Conservation (phyloP, 2,329 filamentous ascomycete genomes). For the Neonectria sp. region DNA sequence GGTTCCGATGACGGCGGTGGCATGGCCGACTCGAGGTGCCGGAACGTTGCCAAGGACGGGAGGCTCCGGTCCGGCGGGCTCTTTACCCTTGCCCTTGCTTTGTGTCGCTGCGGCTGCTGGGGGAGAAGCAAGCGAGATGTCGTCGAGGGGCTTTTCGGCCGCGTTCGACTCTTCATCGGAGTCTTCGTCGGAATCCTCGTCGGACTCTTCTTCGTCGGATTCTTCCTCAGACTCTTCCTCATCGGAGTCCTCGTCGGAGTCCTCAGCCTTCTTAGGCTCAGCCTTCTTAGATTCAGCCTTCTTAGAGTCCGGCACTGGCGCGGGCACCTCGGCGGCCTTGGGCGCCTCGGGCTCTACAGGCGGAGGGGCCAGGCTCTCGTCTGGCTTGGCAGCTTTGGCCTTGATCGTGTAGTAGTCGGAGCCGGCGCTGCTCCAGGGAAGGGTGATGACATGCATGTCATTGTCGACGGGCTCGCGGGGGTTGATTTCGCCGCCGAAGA, state of each 20-base stretch:
- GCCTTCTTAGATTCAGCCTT: conserved; percentile 27
- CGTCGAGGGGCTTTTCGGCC: conserved; percentile 56
- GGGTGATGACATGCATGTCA: conserved; percentile 75
- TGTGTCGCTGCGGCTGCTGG: conserved; percentile 38
- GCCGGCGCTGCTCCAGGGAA: conserved; percentile 70
- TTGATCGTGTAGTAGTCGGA: conserved; percentile 74
- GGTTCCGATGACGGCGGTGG: conserved; percentile 76
- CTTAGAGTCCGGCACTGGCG: conserved; percentile 22
- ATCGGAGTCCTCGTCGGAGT: conserved; percentile 13
- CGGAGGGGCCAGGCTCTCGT: conserved; percentile 27
- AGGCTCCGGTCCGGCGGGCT: conserved; percentile 46
- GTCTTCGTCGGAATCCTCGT: conserved; percentile 18
- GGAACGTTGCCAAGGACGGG: conserved; percentile 66
- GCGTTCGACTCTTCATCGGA: conserved; percentile 29
- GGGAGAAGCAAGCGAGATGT: conserved; percentile 57
- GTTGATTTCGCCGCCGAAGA: conserved; percentile 84
- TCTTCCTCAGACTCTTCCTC: conserved; percentile 17
- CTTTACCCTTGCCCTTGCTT: conserved; percentile 59
- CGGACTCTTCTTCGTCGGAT: conserved; percentile 1
- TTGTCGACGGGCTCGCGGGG: conserved; percentile 80
- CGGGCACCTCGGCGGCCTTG: conserved; percentile 25
- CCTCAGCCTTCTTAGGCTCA: background rate
- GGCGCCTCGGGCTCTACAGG: conserved; percentile 29
- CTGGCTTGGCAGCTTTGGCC: conserved; percentile 60
- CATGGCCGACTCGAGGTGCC: conserved; percentile 79